Evolutionary conservation across 306 rosid species (phyloP), one percentile per base, ranked within the genome.

Genomic region (Glycine soja): DNA sequence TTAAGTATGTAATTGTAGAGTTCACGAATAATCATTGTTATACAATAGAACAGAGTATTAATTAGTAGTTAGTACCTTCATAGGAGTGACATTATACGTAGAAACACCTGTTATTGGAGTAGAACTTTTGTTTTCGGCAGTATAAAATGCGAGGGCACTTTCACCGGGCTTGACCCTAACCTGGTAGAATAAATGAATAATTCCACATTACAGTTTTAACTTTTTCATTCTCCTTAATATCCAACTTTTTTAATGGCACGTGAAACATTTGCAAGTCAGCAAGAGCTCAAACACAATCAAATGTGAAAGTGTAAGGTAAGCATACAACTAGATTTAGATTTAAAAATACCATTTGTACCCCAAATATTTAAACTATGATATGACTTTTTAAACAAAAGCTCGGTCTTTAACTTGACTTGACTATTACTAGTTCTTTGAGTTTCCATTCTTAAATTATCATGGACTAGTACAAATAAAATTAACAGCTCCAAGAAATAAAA

Each of bases 61-160:
- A 47, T 75, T 61, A 45, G 77, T 61, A 63, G 36, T 52, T 51
- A 68, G 58, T 87, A 92, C 98, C 98, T 93, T 95, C 97, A 95
- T 93, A 16, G 99, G 98, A 57, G 96, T 91, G 68, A 95, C 99
- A 58, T 93, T 95, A 81, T 95, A 95, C 7, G 99, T 93, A 8
- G 98, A 95, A 75, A 95, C 96, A 77, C 99, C 99, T 36, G 89
- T 89, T 88, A 91, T 95, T 53, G 98, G 97, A 76, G 90, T 81
- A 72, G 96, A 89, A 91, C 98, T 93, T 86, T 61, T 86, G 82
- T 95, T 95, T 87, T 95, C 98, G 11, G 98, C 99, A 0, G 98
- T 90, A 88, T 95, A 93, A 88, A 95, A 93, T 56, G 97, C 99
- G 8, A 95, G 99, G 74, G 99, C 97, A 85, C 99, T 95, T 85